Evolutionary conservation across 208 protist species (phyloP).

Genomic region (Leishmania arabica): DNA sequence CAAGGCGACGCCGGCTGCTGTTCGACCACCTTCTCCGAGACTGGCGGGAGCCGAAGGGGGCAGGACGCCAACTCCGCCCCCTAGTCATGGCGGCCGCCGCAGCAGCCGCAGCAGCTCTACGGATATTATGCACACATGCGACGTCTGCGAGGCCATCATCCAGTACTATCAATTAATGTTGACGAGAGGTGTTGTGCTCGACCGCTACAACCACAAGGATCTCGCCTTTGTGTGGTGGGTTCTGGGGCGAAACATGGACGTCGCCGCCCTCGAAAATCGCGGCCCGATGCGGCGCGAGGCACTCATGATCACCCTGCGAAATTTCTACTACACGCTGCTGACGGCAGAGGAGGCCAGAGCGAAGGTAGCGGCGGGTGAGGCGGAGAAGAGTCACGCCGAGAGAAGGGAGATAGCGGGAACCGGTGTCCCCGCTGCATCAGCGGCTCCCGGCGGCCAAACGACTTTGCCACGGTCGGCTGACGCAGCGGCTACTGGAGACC

Average conservation of each 20-base stretch:
- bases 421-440: constrained; percentile 2
- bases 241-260: constrained; percentile 76
- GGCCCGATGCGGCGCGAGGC: constrained; percentile 63
- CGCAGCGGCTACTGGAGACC: not conserved
- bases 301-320: constrained; percentile 66
- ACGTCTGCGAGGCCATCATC: constrained; percentile 57
- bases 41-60: not conserved
- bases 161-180: constrained; percentile 80
- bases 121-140: constrained; percentile 23
- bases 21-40: constrained; percentile 1
- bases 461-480: not conserved
- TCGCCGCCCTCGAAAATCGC: constrained; percentile 44
- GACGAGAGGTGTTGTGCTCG: constrained; percentile 74
- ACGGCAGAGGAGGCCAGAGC: constrained; percentile 27
- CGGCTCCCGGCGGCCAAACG: not conserved
- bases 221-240: constrained; percentile 87
- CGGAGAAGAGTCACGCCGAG: not conserved
- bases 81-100: not conserved
- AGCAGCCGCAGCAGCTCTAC: not conserved
- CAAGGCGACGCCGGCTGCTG: not conserved
- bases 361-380: not conserved
- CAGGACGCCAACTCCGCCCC: not conserved
- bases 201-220: constrained; percentile 85
- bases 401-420: not conserved
- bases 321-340: constrained; percentile 77